These are phyloP conservation scores for Diplodia scrobiculata DNA, from an alignment of 2,329 filamentous ascomycete species.

Conservation along the genomic window DNA sequence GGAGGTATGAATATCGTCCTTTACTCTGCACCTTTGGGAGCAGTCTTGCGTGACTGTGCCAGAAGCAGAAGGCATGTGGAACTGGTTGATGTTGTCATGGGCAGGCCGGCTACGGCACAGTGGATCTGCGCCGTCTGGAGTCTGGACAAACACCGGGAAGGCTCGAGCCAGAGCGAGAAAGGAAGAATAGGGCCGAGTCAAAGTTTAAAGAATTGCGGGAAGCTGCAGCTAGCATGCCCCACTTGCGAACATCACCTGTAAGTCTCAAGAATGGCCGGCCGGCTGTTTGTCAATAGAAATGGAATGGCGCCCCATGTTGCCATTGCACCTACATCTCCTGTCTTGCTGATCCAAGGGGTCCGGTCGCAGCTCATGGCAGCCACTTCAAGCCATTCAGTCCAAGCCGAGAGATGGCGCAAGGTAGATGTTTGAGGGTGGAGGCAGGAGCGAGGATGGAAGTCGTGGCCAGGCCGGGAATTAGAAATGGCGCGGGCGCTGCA, in stretches of 20 bases:
- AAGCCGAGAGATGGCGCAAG: not conserved
- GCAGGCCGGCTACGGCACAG: not conserved
- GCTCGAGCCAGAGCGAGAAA: not conserved
- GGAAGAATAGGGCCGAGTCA: not conserved
- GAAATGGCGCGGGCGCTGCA: not conserved
- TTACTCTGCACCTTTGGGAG: not conserved
- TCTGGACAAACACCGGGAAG: not conserved
- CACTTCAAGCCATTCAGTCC: not conserved
- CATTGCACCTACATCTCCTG: not conserved
- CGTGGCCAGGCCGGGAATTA: not conserved
- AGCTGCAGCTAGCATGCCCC: not conserved
- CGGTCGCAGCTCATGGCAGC: not conserved
- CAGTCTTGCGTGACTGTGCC: not conserved
- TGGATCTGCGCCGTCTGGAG: not conserved
- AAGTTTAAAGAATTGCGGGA: not conserved
- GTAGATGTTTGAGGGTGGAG: not conserved
- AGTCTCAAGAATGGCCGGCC: not conserved
- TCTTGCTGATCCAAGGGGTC: too few relatives aligned
- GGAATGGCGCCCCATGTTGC: not conserved
- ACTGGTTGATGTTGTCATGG: not conserved
- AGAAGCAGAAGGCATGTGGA: not conserved
- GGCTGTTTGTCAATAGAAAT: not conserved
- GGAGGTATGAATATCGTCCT: not conserved
- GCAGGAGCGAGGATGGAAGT: not conserved
- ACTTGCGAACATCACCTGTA: not conserved